Conservation (phyloP, 164 flowering plant genomes). For the Tetracentron sinense region DNA sequence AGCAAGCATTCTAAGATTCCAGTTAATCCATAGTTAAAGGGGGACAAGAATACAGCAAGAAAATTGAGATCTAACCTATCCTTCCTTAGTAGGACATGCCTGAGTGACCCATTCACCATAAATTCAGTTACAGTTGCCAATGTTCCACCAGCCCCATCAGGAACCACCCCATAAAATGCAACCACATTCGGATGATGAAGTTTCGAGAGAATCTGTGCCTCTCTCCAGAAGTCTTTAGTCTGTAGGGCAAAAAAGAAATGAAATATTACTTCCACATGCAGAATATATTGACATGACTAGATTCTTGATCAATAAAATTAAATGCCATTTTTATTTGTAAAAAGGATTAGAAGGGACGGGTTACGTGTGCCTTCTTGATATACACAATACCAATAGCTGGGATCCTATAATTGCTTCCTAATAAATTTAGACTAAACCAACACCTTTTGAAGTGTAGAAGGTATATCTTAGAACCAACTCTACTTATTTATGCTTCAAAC, state of each 20-base stretch:
- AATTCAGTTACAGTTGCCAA: slow-evolving; percentile 64
- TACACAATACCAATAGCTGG: too few species aligned
- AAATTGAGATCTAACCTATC: slow-evolving; percentile 34
- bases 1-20: slow-evolving; percentile 5
- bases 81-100: slow-evolving; percentile 44
- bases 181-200: slow-evolving; percentile 77
- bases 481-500: neutral
- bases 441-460: neutral
- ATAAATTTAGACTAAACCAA: neutral
- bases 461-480: neutral
- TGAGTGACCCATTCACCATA: slow-evolving; percentile 70
- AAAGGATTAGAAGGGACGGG: neutral
- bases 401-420: neutral
- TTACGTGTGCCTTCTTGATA: neutral
- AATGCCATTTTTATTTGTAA: neutral
- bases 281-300: neutral
- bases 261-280: neutral
- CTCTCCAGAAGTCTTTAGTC: slow-evolving; percentile 68
- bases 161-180: slow-evolving; percentile 70
- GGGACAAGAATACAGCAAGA: neutral
- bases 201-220: slow-evolving; percentile 60
- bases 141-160: slow-evolving; percentile 61
- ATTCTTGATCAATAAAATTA: neutral
- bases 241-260: slow-evolving; percentile 17
- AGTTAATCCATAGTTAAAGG: neutral